Conservation (phyloP, 441 rosid genomes). For the Bocquillonia castaneifolia region DNA sequence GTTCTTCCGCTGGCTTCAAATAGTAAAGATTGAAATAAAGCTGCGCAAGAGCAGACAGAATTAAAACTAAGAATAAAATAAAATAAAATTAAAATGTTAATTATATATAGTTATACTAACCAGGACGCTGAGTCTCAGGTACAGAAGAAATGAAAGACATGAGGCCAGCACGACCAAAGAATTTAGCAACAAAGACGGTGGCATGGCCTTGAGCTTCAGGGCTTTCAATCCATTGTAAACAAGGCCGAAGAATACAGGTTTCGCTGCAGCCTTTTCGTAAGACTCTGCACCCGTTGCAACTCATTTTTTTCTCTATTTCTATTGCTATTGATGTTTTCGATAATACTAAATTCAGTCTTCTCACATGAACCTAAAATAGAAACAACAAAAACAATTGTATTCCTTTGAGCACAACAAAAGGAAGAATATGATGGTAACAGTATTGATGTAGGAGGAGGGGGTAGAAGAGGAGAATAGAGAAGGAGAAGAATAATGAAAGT, state of each 20-base stretch:
- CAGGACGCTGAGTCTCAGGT: constrained; percentile 43
- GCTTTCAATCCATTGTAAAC: constrained; percentile 51
- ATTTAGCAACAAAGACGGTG: constrained; percentile 62
- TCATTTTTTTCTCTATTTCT: constrained; percentile 28
- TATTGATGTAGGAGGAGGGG: no score
- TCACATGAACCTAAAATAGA: background rate
- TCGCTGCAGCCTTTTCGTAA: constrained; percentile 60
- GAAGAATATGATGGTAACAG: no score
- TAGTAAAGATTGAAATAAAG: constrained; percentile 46
- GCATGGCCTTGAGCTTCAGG: constrained; percentile 59
- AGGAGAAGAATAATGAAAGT: constrained; percentile 8
- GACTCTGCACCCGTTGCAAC: constrained; percentile 64
- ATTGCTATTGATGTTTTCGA: background rate
- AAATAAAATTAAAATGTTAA: no score
- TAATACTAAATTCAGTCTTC: background rate
- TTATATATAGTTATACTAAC: constrained; percentile 21
- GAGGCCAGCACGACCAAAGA: constrained; percentile 67
- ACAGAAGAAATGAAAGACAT: constrained; percentile 53
- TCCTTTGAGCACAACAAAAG: constrained; percentile 24
- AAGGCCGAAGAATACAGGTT: constrained; percentile 46
- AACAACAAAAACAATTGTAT: background rate
- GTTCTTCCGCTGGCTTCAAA: constrained; percentile 63
- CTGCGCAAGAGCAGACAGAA: constrained; percentile 29
- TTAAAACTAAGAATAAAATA: background rate
- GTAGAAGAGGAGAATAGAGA: background rate